A percentile compares a stretch with the other conserved stretches of the same genome.
Evolutionary conservation across 108 stramenopile genomes (phyloP).

Genomic region (Discostella stelligeroides): DNA sequence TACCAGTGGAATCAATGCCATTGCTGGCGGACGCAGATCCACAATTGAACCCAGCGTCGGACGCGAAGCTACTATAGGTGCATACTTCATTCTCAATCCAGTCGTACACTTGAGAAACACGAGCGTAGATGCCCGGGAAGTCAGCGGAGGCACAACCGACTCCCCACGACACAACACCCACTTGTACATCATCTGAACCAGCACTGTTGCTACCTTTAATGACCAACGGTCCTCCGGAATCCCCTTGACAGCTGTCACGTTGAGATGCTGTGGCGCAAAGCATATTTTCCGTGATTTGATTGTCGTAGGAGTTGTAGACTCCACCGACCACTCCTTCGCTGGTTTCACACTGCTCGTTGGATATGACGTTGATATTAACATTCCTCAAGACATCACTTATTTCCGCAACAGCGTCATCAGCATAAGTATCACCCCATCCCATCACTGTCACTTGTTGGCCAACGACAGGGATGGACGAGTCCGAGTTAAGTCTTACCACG

Average conservation of each 20-base stretch:
- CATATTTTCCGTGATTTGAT: conserved; percentile 51
- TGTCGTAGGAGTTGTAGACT: conserved; percentile 29
- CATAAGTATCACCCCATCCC: conserved; percentile 53
- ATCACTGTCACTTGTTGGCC: conserved; percentile 46
- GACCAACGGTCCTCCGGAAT: conserved; percentile 51
- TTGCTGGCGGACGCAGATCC: too few species aligned
- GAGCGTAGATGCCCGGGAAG: conserved; percentile 57
- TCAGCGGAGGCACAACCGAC: conserved; percentile 7
- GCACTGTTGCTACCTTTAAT: conserved; percentile 15
- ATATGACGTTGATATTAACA: not conserved
- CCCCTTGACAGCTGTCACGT: conserved; percentile 50
- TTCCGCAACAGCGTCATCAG: not conserved
- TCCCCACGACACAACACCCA: conserved; percentile 36
- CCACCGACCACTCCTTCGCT: not conserved
- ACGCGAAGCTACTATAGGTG: conserved; percentile 4
- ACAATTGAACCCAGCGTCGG: not conserved
- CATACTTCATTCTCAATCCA: conserved; percentile 68
- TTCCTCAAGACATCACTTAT: not conserved
- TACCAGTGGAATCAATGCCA: too few species aligned
- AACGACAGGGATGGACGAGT: conserved; percentile 30
- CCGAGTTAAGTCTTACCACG: conserved; percentile 34
- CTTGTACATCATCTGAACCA: conserved; percentile 40
- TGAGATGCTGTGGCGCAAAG: conserved; percentile 50
- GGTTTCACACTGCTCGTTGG: not conserved
- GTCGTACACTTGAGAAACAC: conserved; percentile 42